A percentile compares a stretch with the other conserved stretches of the same genome.
phyloP scores from a whole-genome alignment of 192 early-diverging fungal species.

The Diversispora epigaea region DNA sequence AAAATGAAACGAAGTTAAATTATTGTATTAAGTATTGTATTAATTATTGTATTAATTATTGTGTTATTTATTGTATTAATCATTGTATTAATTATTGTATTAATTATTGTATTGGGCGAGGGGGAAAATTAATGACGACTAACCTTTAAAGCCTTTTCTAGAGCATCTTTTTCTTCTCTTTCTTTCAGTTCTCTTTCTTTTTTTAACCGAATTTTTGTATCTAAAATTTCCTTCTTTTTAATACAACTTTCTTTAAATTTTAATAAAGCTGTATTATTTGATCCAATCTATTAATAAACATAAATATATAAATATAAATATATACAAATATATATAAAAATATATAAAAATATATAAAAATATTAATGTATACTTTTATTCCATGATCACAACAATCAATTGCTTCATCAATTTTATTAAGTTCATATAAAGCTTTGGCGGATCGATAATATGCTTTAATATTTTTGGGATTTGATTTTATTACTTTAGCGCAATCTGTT shows the following conservation, averaged over 20 bases:
- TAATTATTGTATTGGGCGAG: neutral
- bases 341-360: slow-evolving; percentile 15
- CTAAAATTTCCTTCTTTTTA: slow-evolving; percentile 44
- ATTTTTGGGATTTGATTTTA: slow-evolving; percentile 76
- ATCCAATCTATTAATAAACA: slow-evolving; percentile 18
- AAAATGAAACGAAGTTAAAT: slow-evolving; percentile 33
- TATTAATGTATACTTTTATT: slow-evolving; percentile 63
- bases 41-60: neutral
- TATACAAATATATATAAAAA: neutral
- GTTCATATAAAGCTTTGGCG: slow-evolving; percentile 70
- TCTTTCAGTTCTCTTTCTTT: slow-evolving; percentile 49
- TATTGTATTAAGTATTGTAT: too few species aligned
- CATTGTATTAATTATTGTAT: neutral
- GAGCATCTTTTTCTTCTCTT: slow-evolving; percentile 49
- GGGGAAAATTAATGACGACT: neutral
- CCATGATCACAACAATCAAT: slow-evolving; percentile 81
- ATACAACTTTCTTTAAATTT: slow-evolving; percentile 37
- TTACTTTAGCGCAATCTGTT: slow-evolving; percentile 83
- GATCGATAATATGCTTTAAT: slow-evolving; percentile 94
- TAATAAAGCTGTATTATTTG: slow-evolving; percentile 36
- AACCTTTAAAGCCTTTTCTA: slow-evolving; percentile 55
- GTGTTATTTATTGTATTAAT: too few species aligned
- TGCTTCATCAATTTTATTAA: slow-evolving; percentile 85
- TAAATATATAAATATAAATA: slow-evolving; percentile 16
- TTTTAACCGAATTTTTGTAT: slow-evolving; percentile 49